Conservation (phyloP, 345 rosid genomes). For the Eucalyptus urophylla region DNA sequence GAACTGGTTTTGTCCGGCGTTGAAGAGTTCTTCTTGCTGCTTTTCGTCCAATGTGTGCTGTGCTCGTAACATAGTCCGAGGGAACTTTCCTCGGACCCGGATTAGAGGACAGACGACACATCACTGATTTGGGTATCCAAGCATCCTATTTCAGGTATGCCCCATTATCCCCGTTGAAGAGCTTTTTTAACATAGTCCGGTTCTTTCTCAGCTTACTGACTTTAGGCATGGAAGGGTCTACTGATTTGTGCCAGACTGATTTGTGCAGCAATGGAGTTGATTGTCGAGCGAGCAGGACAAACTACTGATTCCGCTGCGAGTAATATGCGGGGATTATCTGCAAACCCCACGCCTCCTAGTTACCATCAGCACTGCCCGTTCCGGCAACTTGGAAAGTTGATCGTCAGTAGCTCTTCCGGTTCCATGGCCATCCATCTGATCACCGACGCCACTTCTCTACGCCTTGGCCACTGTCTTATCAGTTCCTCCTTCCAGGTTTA, state of each 20-base stretch:
- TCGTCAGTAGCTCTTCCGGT: not conserved
- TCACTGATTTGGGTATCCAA: not conserved
- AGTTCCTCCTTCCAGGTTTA: slow-evolving; percentile 52
- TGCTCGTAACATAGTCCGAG: too few relatives aligned
- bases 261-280: not conserved
- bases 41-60: too few relatives aligned
- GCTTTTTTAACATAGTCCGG: not conserved
- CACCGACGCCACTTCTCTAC: slow-evolving; percentile 28
- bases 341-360: not conserved
- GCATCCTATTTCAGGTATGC: not conserved
- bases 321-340: not conserved
- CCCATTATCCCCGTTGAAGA: too few relatives aligned
- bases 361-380: not conserved
- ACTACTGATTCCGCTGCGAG: not conserved
- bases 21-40: too few relatives aligned
- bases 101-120: not conserved
- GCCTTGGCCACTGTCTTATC: slow-evolving; percentile 31
- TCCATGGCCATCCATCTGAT: slow-evolving; percentile 12
- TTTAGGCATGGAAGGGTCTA: not conserved
- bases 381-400: not conserved
- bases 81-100: not conserved
- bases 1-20: too few relatives aligned
- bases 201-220: not conserved
- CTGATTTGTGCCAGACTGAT: not conserved
- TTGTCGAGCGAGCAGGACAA: not conserved